Conservation (phyloP, 1,284 basidiomycete genomes). For the Fomitopsis pinicola region DNA sequence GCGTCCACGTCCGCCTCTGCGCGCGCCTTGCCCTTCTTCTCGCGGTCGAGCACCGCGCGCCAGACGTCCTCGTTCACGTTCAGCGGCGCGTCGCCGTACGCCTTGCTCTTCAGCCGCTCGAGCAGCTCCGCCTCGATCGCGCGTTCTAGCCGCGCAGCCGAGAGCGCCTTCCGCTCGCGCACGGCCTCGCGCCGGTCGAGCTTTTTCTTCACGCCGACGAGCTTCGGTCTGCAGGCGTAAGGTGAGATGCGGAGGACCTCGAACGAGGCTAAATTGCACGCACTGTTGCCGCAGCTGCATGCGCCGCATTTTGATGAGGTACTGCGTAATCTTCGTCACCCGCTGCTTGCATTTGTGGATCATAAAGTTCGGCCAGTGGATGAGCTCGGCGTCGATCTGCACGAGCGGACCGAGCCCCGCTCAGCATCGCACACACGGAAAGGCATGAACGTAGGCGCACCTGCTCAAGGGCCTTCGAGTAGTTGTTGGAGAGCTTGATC, state of each 20-base stretch:
- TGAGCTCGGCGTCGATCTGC: constrained; percentile 91
- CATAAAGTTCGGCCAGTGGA: constrained; percentile 97
- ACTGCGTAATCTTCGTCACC: constrained; percentile 98
- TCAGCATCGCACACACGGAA: neutral
- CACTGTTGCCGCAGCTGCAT: constrained; percentile 88
- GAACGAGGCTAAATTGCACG: constrained; percentile 29
- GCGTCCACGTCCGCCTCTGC: constrained; percentile 28
- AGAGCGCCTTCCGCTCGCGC: constrained; percentile 93
- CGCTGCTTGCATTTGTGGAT: constrained; percentile 99
- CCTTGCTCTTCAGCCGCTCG: constrained; percentile 92
- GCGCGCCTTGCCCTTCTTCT: constrained; percentile 47
- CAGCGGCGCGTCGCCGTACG: constrained; percentile 95
- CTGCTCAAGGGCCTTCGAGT: constrained; percentile 92
- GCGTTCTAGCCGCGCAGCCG: constrained; percentile 90
- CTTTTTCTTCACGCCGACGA: constrained; percentile 97
- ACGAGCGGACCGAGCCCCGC: neutral
- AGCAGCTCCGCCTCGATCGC: constrained; percentile 96
- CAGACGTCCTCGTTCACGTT: constrained; percentile 99
- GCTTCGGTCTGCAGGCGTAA: constrained; percentile 67
- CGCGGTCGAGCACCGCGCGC: constrained; percentile 84
- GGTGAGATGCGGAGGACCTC: neutral
- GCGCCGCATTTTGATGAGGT: constrained; percentile 96
- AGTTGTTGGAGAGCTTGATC: constrained; percentile 91
- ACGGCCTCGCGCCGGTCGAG: constrained; percentile 91
- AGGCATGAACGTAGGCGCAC: constrained; percentile 22